These are phyloP conservation scores for Colletotrichum simmondsii DNA, from an alignment of 2,329 filamentous ascomycete species.

Conservation along the genomic window DNA sequence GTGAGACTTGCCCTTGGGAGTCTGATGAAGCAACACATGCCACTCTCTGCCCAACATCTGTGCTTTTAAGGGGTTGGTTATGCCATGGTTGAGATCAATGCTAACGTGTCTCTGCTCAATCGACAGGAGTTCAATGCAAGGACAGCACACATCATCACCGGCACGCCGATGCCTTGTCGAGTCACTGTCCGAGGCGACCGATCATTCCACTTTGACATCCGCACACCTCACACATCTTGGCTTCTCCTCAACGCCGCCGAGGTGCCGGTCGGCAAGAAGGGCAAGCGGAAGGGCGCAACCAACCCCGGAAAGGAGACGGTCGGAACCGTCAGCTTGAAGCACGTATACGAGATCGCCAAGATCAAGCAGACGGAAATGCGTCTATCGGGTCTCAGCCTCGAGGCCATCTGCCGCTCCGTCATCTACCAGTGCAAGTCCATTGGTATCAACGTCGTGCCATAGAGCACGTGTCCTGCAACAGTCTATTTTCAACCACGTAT, in stretches of 20 bases:
- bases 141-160: constrained; percentile 83
- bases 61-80: constrained; percentile 17
- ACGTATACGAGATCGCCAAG: constrained; percentile 97
- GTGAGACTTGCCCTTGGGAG: constrained; percentile 55
- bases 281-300: constrained; percentile 80
- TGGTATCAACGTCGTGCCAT: constrained; percentile 78
- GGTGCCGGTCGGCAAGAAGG: constrained; percentile 77
- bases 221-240: constrained; percentile 94
- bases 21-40: constrained; percentile 23
- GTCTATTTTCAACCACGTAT: constrained; percentile 12
- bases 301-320: constrained; percentile 81
- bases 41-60: constrained; percentile 25
- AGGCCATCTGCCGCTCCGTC: constrained; percentile 78
- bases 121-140: constrained; percentile 94
- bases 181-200: constrained; percentile 94
- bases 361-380: constrained; percentile 88
- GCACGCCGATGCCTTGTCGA: constrained; percentile 89
- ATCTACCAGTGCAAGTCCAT: constrained; percentile 82
- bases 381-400: constrained; percentile 75
- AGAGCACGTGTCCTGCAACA: neutral
- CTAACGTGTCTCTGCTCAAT: constrained; percentile 22
- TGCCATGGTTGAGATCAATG: constrained; percentile 32
- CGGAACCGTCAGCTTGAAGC: constrained; percentile 91
- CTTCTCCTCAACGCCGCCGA: constrained; percentile 87
- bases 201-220: constrained; percentile 91